Evolutionary conservation across 441 rosid genomes (phyloP).

Genomic region (Aquilaria agallochum): DNA sequence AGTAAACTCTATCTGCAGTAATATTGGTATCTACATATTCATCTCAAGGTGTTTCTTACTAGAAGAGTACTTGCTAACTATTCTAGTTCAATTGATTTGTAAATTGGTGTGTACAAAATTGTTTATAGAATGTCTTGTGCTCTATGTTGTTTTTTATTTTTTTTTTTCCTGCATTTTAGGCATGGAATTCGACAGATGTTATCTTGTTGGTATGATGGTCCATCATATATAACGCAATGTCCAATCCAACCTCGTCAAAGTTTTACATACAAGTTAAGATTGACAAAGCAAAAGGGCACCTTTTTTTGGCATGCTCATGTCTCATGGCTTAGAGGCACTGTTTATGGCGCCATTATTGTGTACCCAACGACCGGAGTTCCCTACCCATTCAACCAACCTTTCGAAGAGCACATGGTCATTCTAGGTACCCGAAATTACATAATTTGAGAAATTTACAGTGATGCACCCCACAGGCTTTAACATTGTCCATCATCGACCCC

Average conservation of each 20-base stretch:
- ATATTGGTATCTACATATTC: not conserved
- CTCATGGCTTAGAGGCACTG: conserved; percentile 86
- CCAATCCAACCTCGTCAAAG: conserved; percentile 72
- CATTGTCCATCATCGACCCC: no score
- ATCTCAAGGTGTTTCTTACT: not conserved
- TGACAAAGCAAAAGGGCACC: conserved; percentile 72
- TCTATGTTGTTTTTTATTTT: not conserved
- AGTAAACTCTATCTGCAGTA: not conserved
- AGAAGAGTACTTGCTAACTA: no score
- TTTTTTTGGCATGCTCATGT: conserved; percentile 88
- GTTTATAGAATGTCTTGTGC: not conserved
- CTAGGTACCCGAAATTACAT: conserved; percentile 32
- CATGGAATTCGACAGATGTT: conserved; percentile 81
- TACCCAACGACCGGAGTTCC: conserved; percentile 63
- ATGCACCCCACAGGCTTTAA: no score
- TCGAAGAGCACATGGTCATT: conserved; percentile 60
- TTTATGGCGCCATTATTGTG: conserved; percentile 71
- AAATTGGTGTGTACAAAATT: no score
- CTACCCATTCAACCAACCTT: conserved; percentile 67
- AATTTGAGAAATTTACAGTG: no score
- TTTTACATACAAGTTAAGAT: conserved; percentile 68
- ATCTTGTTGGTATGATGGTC: conserved; percentile 91
- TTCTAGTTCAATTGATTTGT: no score
- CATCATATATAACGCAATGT: conserved; percentile 83
- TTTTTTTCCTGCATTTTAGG: conserved; percentile 27